Evolutionary conservation across 306 rosid species (phyloP).

Genomic region (Delonix regia): DNA sequence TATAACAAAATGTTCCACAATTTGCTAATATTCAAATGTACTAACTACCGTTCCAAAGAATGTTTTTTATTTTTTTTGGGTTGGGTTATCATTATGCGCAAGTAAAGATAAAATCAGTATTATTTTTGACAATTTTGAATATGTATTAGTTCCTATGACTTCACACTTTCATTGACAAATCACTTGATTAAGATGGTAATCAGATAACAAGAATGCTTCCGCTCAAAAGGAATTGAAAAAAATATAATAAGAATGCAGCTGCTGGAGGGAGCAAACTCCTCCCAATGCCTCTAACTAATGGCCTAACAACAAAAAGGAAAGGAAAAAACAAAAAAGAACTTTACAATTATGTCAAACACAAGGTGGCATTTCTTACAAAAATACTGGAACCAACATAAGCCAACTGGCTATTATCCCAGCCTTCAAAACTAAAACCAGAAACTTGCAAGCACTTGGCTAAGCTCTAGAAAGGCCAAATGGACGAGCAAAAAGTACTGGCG

Average conservation of each 20-base stretch:
- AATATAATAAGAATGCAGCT: conserved; percentile 51
- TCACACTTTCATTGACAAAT: conserved; percentile 49
- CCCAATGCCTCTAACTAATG: conserved; percentile 52
- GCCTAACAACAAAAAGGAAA: conserved; percentile 43
- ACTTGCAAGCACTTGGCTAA: neutral
- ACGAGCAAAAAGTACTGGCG: conserved; percentile 12
- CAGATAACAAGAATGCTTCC: conserved; percentile 47
- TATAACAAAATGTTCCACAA: too few species aligned
- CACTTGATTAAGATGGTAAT: conserved; percentile 50
- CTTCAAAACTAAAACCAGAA: conserved; percentile 43
- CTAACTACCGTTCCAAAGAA: too few species aligned
- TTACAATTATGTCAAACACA: conserved; percentile 76
- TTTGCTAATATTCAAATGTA: too few species aligned
- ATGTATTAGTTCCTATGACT: conserved; percentile 49
- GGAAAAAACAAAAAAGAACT: conserved; percentile 42
- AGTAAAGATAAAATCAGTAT: neutral
- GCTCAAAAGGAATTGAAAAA: too few species aligned
- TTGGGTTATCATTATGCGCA: too few species aligned
- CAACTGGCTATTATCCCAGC: conserved; percentile 52
- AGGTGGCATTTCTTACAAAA: conserved; percentile 66
- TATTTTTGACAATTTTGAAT: conserved; percentile 20
- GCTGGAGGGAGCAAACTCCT: conserved; percentile 53
- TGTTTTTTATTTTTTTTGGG: too few species aligned
- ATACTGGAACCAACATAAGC: conserved; percentile 52
- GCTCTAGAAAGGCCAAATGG: neutral